These are phyloP conservation scores for Trichoderma atroviride DNA, from an alignment of 2,329 filamentous ascomycete genomes.

Conservation along the genomic window DNA sequence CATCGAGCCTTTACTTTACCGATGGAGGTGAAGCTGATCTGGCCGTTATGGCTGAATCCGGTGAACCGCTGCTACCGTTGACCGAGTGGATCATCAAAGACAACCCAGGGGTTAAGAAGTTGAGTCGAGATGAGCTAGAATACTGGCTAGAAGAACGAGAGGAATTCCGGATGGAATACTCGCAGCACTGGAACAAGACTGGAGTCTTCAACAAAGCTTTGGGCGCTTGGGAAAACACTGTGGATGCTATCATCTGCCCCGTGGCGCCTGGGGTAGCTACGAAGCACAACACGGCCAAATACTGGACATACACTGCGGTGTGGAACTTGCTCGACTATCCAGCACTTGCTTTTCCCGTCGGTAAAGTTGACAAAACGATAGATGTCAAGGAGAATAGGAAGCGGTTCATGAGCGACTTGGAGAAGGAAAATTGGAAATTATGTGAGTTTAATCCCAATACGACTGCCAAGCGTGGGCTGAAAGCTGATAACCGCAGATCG, in stretches of 20 bases:
- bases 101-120: not conserved
- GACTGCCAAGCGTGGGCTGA: not conserved
- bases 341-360: not conserved
- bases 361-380: not conserved
- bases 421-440: not conserved
- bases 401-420: not conserved
- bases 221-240: not conserved
- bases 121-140: not conserved
- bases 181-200: not conserved
- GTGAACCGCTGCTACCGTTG: not conserved
- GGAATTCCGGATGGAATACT: not conserved
- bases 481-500: not conserved
- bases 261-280: not conserved
- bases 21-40: conserved; percentile 1
- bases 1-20: not conserved
- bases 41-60: not conserved
- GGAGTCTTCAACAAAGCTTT: not conserved
- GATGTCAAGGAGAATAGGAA: not conserved
- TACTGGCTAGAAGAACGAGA: conserved; percentile 9
- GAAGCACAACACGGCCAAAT: not conserved
- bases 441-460: not conserved
- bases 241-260: conserved; percentile 8
- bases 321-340: conserved; percentile 12
- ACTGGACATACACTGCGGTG: conserved; percentile 2
- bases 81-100: not conserved